A percentile compares a stretch with the other conserved stretches of the same genome.
phyloP scores from a whole-genome alignment of 768 basidiomycete species.

The Phanerodontia chrysosporium region DNA sequence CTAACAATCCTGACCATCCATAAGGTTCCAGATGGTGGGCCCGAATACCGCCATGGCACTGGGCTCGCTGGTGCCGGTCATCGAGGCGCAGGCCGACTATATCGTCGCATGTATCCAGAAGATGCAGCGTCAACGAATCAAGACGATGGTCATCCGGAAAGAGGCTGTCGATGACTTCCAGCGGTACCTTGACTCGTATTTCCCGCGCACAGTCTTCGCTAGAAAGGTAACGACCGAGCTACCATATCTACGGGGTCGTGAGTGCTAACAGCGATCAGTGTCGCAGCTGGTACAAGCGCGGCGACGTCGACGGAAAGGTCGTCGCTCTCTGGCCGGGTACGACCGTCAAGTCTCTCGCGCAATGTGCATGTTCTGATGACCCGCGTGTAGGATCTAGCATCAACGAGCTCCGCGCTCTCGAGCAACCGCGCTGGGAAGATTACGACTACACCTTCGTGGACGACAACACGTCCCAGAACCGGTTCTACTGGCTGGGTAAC shows the following conservation, averaged over 20 bases:
- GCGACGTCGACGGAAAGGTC: slow-evolving; percentile 24
- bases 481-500: slow-evolving; percentile 25
- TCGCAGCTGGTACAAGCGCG: slow-evolving; percentile 25
- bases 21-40: slow-evolving; percentile 13
- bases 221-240: background rate
- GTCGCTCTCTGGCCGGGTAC: slow-evolving; percentile 24
- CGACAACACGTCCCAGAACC: slow-evolving; percentile 8
- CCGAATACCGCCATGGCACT: slow-evolving; percentile 25
- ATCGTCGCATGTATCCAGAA: slow-evolving; percentile 22
- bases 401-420: slow-evolving; percentile 9
- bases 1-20: background rate
- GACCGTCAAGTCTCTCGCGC: background rate
- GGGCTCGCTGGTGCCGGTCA: slow-evolving; percentile 22
- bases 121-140: slow-evolving; percentile 27
- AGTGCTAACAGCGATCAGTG: background rate
- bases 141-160: slow-evolving; percentile 22
- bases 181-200: slow-evolving; percentile 20
- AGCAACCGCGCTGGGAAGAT: slow-evolving; percentile 27
- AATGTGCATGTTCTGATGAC: background rate
- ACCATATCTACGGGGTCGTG: background rate
- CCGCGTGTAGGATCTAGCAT: slow-evolving; percentile 7
- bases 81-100: slow-evolving; percentile 26
- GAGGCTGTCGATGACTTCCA: slow-evolving; percentile 27
- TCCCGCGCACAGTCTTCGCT: slow-evolving; percentile 7
- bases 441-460: slow-evolving; percentile 17